Base-by-base conservation (phyloP, 352 stramenopile genomes). In the Pythium scleroteichum region DNA sequence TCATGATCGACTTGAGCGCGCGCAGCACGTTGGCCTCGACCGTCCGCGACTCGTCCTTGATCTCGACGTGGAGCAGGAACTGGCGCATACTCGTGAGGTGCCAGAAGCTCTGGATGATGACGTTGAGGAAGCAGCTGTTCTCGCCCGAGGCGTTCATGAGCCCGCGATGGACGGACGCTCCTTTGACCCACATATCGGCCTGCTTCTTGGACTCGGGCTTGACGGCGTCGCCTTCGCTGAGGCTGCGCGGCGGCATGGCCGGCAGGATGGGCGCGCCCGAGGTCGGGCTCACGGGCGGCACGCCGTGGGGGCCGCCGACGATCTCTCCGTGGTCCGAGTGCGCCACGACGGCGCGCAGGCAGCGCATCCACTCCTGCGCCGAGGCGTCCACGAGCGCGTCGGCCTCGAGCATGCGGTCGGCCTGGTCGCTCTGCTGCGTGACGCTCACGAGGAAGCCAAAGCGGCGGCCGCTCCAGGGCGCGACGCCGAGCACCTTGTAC, bases 91-190 rank as follows among this genome's bases (percentile, higher is more conserved):
- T 89, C 20, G 83, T 88, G 59, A 96, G 79, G 61, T 95, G 87
- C 88, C 88, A 96, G 61, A 96, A 94, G 69, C 85, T 95, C 70
- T 96, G 87, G 57, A 96, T 93, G 29, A 96, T 75, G 4, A 96
- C 88, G 56, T 96, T 96, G 63, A 96, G 70, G 58, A 95, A 96
- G 69, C 88, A 96, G 63, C 91, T 95, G 62, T 96, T 96, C 62
- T 96, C 87, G 56, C 88, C 88, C 72, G 69, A 49, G 6, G 47
- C 45, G 48, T 94, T 94, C 8, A 92, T 63, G 35, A 94, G 64
- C 9, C 85, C 85, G 23, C 85, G 82, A 63, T 94, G 85, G 56
- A 94, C 83, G 0, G 82, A 92, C 16, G 82, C 82, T 41, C 85
- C 85, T 58, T 92, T 94, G 20, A 89, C 76, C 82, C 82, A 92